Percentiles rank a stretch among this genome's conserved stretches.
Conservation (phyloP, 768 basidiomycete genomes). For the Gloeostereum incarnatum region DNA sequence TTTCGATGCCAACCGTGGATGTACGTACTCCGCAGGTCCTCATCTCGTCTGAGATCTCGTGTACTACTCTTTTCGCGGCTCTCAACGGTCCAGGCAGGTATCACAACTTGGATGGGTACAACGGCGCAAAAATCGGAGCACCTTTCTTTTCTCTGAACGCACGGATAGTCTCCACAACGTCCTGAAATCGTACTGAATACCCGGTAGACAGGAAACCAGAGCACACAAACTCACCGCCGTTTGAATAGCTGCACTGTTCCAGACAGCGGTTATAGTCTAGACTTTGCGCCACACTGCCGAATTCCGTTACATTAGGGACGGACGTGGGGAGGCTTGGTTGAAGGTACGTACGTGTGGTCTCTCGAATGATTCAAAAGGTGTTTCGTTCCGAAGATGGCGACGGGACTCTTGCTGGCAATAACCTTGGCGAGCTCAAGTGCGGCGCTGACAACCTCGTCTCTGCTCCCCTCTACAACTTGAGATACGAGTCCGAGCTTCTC, state of each 20-base stretch:
- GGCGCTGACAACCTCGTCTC: slow-evolving; percentile 53
- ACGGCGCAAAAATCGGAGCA: too few relatives aligned
- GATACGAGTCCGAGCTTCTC: slow-evolving; percentile 65
- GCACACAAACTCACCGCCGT: slow-evolving; percentile 27
- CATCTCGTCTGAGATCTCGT: too few relatives aligned
- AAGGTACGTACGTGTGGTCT: slow-evolving; percentile 57
- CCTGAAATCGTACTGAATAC: too few relatives aligned
- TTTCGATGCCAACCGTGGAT: too few relatives aligned
- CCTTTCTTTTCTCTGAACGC: too few relatives aligned
- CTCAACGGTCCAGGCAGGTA: too few relatives aligned
- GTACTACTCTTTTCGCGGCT: too few relatives aligned
- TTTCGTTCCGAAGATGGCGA: slow-evolving; percentile 74
- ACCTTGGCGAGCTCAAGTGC: slow-evolving; percentile 57
- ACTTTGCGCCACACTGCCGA: slow-evolving; percentile 34
- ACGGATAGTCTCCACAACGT: too few relatives aligned
- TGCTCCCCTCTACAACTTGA: slow-evolving; percentile 54
- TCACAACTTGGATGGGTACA: too few relatives aligned
- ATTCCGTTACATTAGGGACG: too few relatives aligned
- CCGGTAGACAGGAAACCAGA: too few relatives aligned
- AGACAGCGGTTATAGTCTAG: slow-evolving; percentile 46
- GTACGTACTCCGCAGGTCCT: too few relatives aligned
- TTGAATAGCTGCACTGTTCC: slow-evolving; percentile 46
- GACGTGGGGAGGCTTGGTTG: not conserved
- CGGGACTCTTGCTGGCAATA: slow-evolving; percentile 70
- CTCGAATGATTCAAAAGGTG: slow-evolving; percentile 67